These are phyloP conservation scores for Psophocarpus tetragonolobus DNA, from an alignment of 306 rosid genomes.

Conservation along the genomic window DNA sequence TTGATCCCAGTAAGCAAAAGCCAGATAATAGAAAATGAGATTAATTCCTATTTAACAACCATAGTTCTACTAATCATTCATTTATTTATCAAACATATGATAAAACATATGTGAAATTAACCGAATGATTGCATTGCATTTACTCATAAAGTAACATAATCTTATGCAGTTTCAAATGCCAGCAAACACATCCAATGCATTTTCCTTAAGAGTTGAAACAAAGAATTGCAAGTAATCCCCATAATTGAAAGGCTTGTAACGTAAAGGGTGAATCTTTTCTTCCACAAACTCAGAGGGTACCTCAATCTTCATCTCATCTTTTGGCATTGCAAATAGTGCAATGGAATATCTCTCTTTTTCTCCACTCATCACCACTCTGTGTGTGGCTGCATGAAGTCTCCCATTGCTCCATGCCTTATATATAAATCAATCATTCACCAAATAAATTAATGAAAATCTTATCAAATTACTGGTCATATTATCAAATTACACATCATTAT, in stretches of 20 bases:
- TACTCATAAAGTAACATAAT: neutral
- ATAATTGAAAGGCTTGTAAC: conserved; percentile 47
- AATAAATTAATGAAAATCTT: too few relatives aligned
- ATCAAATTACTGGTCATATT: neutral
- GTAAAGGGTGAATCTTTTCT: conserved; percentile 51
- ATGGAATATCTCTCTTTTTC: conserved; percentile 50
- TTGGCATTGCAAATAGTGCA: conserved; percentile 45
- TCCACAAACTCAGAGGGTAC: conserved; percentile 57
- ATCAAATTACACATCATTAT: too few relatives aligned
- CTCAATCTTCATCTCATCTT: conserved; percentile 42
- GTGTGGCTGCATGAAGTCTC: conserved; percentile 52
- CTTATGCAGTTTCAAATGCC: conserved; percentile 29
- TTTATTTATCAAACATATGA: too few relatives aligned
- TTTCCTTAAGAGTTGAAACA: conserved; percentile 36
- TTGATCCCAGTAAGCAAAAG: too few relatives aligned
- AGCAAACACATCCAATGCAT: conserved; percentile 54
- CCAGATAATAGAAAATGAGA: too few relatives aligned
- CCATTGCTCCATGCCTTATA: conserved; percentile 84
- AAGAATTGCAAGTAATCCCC: conserved; percentile 41
- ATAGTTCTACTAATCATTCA: too few relatives aligned
- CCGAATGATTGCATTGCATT: too few relatives aligned
- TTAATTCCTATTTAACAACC: too few relatives aligned
- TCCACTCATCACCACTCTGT: conserved; percentile 53
- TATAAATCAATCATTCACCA: neutral
- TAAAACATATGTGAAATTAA: too few relatives aligned